phyloP scores from a whole-genome alignment of 108 stramenopile genomes.

The Skeletonema marinoi region DNA sequence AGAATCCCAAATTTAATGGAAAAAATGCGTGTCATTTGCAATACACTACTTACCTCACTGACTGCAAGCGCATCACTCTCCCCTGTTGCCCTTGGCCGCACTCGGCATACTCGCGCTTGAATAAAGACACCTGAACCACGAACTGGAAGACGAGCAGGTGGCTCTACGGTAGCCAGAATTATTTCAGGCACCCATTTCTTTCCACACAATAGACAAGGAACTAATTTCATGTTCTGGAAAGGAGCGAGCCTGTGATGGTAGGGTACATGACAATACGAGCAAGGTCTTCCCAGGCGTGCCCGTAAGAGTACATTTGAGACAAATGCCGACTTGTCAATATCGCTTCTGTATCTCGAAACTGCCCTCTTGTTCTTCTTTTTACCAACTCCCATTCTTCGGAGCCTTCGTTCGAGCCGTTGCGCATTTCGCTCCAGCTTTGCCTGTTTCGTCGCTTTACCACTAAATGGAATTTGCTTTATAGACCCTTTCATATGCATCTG shows the following conservation, averaged over 20 bases:
- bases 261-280: slow-evolving; percentile 94
- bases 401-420: slow-evolving; percentile 40
- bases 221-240: slow-evolving; percentile 95
- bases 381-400: slow-evolving; percentile 35
- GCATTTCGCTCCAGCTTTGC: slow-evolving; percentile 40
- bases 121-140: slow-evolving; percentile 91
- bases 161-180: slow-evolving; percentile 72
- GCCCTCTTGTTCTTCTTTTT: slow-evolving; percentile 24
- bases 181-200: slow-evolving; percentile 97
- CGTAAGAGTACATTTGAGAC: slow-evolving; percentile 50
- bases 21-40: not conserved
- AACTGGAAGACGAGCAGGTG: slow-evolving; percentile 80
- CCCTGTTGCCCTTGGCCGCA: slow-evolving; percentile 72
- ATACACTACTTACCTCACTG: slow-evolving; percentile 41
- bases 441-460: slow-evolving; percentile 39
- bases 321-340: slow-evolving; percentile 37
- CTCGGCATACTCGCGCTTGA: slow-evolving; percentile 94
- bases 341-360: slow-evolving; percentile 20
- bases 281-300: slow-evolving; percentile 75
- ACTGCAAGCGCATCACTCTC: slow-evolving; percentile 93
- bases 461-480: slow-evolving; percentile 24
- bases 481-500: slow-evolving; percentile 23
- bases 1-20: not conserved
- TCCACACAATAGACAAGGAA: slow-evolving; percentile 91
- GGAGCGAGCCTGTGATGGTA: slow-evolving; percentile 94